Evolutionary conservation across 179 eudicot genomes (phyloP).

Genomic region (Beta corolliflora): DNA sequence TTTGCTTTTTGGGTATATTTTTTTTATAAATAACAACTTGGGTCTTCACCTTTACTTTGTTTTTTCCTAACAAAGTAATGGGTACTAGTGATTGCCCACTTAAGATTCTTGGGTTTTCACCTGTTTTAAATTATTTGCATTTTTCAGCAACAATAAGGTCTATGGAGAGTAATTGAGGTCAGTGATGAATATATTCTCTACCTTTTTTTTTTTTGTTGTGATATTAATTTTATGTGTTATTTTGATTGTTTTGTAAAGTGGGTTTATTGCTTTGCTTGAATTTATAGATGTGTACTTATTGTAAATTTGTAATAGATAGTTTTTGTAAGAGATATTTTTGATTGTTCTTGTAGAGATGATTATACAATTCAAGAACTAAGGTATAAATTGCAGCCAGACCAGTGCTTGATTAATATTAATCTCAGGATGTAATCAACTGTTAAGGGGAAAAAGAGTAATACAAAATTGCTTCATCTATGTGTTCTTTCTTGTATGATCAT

Average conservation of each 20-base stretch:
- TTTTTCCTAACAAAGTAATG: constrained; percentile 35
- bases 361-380: neutral
- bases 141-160: neutral
- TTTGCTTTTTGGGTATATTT: constrained; percentile 20
- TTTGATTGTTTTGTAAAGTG: neutral
- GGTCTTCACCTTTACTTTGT: constrained; percentile 21
- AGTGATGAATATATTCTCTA: neutral
- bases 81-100: constrained; percentile 35
- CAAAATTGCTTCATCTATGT: neutral
- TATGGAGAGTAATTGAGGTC: constrained; percentile 27
- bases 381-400: neutral
- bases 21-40: constrained; percentile 40
- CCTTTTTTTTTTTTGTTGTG: neutral
- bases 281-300: neutral
- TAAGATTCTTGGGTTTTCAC: constrained; percentile 27
- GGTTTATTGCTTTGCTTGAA: neutral
- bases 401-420: neutral
- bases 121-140: constrained; percentile 16
- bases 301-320: neutral
- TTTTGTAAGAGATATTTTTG: neutral
- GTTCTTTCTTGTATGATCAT: neutral
- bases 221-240: no score
- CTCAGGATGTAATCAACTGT: neutral
- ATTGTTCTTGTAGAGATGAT: neutral
- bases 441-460: neutral